phyloP scores from a whole-genome alignment of 345 rosid genomes.

The Eucalyptus sp. region DNA sequence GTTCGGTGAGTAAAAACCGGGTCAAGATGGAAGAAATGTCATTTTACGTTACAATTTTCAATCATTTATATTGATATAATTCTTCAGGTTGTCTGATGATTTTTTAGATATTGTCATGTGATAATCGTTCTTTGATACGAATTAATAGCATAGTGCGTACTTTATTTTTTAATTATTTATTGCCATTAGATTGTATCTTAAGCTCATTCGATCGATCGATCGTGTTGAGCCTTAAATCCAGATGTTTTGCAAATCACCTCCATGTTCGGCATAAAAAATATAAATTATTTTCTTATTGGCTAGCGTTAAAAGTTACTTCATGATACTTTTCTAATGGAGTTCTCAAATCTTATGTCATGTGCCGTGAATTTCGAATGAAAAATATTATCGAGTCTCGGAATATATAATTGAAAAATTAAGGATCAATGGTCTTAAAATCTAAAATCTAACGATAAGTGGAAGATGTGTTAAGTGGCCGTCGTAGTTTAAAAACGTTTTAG shows the following conservation, averaged over 20 bases:
- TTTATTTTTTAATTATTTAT: not conserved
- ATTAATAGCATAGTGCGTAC: not conserved
- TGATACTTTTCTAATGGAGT: not conserved
- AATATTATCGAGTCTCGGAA: rapidly evolving
- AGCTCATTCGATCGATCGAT: not conserved
- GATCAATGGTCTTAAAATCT: not conserved
- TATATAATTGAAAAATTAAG: not conserved
- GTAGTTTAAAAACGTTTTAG: not conserved
- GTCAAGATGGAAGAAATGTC: not conserved
- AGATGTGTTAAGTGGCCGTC: not conserved
- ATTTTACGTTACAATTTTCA: not conserved
- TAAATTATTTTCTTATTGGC: not conserved
- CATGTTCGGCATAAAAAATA: not conserved
- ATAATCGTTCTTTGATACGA: not conserved
- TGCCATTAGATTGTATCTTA: not conserved
- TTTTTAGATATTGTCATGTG: not conserved
- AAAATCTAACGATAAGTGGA: not conserved
- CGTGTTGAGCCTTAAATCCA: rapidly evolving
- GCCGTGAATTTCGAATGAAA: not conserved
- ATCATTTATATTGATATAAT: not conserved
- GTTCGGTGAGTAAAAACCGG: not conserved
- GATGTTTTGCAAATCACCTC: not conserved
- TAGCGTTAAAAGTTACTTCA: not conserved
- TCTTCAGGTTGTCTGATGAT: not conserved
- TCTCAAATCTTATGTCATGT: rapidly evolving